These are phyloP conservation scores for Halenospora varia DNA, from an alignment of 495 filamentous ascomycete species.

Conservation along the genomic window DNA sequence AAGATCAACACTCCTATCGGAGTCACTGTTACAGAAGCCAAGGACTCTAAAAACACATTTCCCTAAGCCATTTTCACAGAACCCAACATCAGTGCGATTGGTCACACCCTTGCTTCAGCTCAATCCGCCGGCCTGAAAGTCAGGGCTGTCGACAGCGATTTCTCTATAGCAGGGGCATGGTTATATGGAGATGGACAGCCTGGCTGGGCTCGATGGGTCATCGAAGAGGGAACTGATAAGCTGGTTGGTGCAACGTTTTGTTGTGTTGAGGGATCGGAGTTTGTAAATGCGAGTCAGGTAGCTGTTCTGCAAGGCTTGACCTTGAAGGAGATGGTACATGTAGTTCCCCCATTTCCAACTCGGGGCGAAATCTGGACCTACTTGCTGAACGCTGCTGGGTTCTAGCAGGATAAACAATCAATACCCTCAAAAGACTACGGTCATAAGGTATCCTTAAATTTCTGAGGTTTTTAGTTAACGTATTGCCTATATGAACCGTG, in stretches of 20 bases:
- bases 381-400: slow-evolving; percentile 14
- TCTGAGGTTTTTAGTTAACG: no score
- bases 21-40: slow-evolving; percentile 2
- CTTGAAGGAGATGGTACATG: slow-evolving; percentile 11
- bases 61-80: slow-evolving; percentile 17
- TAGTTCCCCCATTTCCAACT: slow-evolving; percentile 17
- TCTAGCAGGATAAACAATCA: slow-evolving; percentile 3
- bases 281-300: slow-evolving; percentile 16
- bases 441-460: no score
- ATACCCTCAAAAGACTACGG: no score
- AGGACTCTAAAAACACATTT: slow-evolving; percentile 3
- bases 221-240: slow-evolving; percentile 4
- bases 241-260: slow-evolving; percentile 18
- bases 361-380: slow-evolving; percentile 12
- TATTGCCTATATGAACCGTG: no score
- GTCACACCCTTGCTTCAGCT: slow-evolving; percentile 6
- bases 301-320: slow-evolving; percentile 14
- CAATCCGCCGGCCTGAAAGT: background rate
- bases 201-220: slow-evolving; percentile 18
- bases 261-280: slow-evolving; percentile 14
- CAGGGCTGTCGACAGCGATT: background rate
- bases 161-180: slow-evolving; percentile 6
- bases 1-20: background rate
- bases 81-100: slow-evolving; percentile 12
- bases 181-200: slow-evolving; percentile 9